Conservation (phyloP, 306 rosid genomes). For the Acmispon strigosus region DNA sequence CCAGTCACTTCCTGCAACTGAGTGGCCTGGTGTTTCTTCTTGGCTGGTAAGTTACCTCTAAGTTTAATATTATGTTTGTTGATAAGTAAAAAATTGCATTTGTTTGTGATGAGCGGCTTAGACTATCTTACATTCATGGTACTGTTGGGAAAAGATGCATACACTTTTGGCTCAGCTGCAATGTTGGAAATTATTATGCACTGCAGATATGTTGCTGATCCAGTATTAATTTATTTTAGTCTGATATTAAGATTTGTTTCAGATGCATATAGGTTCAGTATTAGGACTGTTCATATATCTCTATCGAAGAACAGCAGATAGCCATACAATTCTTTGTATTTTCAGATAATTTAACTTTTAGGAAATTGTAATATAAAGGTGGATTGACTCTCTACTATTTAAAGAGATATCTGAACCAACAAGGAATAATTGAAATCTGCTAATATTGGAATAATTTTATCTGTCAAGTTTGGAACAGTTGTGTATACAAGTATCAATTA, state of each 20-base stretch:
- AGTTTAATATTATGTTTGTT: background rate
- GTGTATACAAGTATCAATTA: background rate
- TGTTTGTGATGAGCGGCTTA: background rate
- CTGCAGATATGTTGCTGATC: background rate
- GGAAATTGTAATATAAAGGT: background rate
- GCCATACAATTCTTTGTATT: background rate
- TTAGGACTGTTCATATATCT: background rate
- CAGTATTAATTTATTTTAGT: background rate
- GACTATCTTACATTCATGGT: background rate
- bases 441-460: background rate
- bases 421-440: background rate
- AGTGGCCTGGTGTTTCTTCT: constrained; percentile 85
- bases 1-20: constrained; percentile 94
- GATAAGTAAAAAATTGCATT: background rate
- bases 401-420: background rate
- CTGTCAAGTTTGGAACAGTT: constrained; percentile 1
- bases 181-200: background rate
- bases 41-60: constrained; percentile 66
- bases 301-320: constrained; percentile 7
- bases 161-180: constrained; percentile 2
- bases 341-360: background rate
- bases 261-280: background rate
- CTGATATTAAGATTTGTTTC: constrained; percentile 8
- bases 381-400: background rate
- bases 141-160: background rate